A percentile compares a stretch with the other conserved stretches of the same genome.
These are phyloP conservation scores for Paraconiothyrium brasiliense DNA, from an alignment of 2,329 filamentous ascomycete species.

Conservation along the genomic window DNA sequence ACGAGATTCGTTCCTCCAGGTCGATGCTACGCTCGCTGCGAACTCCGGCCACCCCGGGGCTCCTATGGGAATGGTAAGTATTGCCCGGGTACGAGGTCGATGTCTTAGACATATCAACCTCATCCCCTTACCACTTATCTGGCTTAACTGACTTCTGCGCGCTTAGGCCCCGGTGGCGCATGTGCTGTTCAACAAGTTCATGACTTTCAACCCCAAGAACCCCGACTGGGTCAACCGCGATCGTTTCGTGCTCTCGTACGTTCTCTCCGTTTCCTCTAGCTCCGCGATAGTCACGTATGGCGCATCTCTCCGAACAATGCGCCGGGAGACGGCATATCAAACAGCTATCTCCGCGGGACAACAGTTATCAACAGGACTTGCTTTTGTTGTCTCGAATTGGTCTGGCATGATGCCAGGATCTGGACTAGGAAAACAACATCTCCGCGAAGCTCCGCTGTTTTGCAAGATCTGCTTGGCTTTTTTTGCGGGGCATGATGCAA, in stretches of 20 bases:
- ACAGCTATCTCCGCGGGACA: conserved; percentile 32
- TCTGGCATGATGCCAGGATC: conserved; percentile 11
- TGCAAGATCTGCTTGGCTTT: conserved; percentile 10
- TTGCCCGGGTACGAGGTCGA: too few species aligned
- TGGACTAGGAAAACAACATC: conserved; percentile 15
- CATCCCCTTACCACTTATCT: too few species aligned
- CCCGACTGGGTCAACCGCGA: conserved; percentile 96
- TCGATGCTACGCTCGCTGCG: conserved; percentile 94
- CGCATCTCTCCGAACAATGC: conserved; percentile 4
- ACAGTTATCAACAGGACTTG: conserved; percentile 21
- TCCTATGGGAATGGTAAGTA: conserved; percentile 74
- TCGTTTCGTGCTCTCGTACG: conserved; percentile 98
- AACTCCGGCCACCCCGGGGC: conserved; percentile 99
- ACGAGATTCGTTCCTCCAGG: conserved; percentile 63
- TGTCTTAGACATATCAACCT: too few species aligned
- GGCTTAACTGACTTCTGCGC: too few species aligned
- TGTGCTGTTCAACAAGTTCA: conserved; percentile 98
- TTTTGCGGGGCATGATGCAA: conserved; percentile 8
- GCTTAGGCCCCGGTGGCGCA: conserved; percentile 81
- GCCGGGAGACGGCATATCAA: conserved; percentile 15
- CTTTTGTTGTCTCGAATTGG: conserved; percentile 19
- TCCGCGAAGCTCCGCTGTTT: conserved; percentile 27
- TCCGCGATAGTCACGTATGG: conserved; percentile 1
- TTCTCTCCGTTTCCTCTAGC: conserved; percentile 41
- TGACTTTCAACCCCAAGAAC: conserved; percentile 99